A percentile compares a stretch with the other conserved stretches of the same genome.
Conservation (phyloP, 2,329 filamentous ascomycete genomes). For the Magnaporthiopsis rhizophila region DNA sequence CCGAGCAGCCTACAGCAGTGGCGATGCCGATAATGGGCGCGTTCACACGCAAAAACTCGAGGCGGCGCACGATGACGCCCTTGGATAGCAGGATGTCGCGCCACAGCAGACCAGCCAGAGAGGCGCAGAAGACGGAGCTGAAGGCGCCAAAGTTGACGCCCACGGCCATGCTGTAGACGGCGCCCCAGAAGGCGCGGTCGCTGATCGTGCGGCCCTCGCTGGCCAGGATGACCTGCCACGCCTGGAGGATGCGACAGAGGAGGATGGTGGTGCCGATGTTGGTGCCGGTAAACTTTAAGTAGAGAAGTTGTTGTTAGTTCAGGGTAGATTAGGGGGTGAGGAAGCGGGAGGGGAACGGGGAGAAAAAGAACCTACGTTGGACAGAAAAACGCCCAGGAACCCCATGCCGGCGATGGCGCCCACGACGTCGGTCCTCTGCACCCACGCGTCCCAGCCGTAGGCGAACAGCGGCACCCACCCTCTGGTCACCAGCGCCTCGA, state of each 20-base stretch:
- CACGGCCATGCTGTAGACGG: constrained; percentile 66
- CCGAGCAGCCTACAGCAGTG: constrained; percentile 55
- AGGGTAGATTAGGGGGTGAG: no score
- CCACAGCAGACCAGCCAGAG: constrained; percentile 65
- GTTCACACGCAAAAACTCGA: constrained; percentile 63
- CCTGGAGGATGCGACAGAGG: constrained; percentile 60
- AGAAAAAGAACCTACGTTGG: constrained; percentile 50
- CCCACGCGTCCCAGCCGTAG: constrained; percentile 67
- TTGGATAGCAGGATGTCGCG: constrained; percentile 61
- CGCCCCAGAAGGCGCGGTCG: constrained; percentile 63
- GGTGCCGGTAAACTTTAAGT: constrained; percentile 61
- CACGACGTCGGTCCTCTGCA: constrained; percentile 58
- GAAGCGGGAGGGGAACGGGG: no score
- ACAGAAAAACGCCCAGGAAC: constrained; percentile 61
- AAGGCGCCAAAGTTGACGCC: constrained; percentile 71
- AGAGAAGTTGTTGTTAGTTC: background rate
- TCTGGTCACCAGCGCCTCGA: constrained; percentile 64
- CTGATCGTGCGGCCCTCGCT: constrained; percentile 35
- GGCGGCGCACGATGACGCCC: constrained; percentile 53
- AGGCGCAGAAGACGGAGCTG: constrained; percentile 63
- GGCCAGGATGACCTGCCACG: constrained; percentile 55
- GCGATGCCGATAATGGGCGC: constrained; percentile 62
- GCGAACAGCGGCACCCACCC: constrained; percentile 70
- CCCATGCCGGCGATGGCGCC: constrained; percentile 66
- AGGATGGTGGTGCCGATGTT: constrained; percentile 72